These are phyloP conservation scores for Camellia japonica DNA, from an alignment of 148 eudicot genomes.

Conservation along the genomic window DNA sequence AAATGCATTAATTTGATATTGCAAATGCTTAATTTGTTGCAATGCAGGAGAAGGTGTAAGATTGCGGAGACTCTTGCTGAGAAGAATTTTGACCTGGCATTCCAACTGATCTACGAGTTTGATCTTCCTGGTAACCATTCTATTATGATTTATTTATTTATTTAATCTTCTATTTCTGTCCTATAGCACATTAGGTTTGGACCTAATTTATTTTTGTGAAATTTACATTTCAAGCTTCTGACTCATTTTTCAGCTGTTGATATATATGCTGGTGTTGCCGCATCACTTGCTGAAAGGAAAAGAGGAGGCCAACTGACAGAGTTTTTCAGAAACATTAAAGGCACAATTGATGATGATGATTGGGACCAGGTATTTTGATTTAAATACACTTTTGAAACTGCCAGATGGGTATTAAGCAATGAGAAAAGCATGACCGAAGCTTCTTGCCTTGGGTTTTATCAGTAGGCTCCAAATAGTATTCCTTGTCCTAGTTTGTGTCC, in stretches of 20 bases:
- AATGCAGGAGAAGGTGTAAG: slow-evolving; percentile 85
- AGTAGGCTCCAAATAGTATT: neutral
- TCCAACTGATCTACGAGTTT: slow-evolving; percentile 76
- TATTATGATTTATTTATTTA: neutral
- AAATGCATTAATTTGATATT: neutral
- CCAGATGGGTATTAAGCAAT: neutral
- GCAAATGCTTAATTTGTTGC: slow-evolving; percentile 4
- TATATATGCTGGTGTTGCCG: slow-evolving; percentile 98
- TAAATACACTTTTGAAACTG: neutral
- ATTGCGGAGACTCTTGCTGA: slow-evolving; percentile 94
- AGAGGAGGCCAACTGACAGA: slow-evolving; percentile 87
- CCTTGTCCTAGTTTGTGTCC: too few relatives aligned
- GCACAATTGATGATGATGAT: slow-evolving; percentile 86
- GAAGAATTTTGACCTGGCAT: slow-evolving; percentile 93
- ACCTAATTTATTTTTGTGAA: slow-evolving; percentile 3
- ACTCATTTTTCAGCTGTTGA: slow-evolving; percentile 68
- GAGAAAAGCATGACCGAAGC: neutral
- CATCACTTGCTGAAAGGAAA: slow-evolving; percentile 98
- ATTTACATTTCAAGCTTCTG: slow-evolving; percentile 18
- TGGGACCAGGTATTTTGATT: slow-evolving; percentile 79
- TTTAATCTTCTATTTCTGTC: neutral
- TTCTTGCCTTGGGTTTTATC: neutral
- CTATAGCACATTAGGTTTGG: neutral
- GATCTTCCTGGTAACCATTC: slow-evolving; percentile 70
- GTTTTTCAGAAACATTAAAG: slow-evolving; percentile 85